phyloP scores from a whole-genome alignment of 306 rosid genomes.

The Nissolia schottii region DNA sequence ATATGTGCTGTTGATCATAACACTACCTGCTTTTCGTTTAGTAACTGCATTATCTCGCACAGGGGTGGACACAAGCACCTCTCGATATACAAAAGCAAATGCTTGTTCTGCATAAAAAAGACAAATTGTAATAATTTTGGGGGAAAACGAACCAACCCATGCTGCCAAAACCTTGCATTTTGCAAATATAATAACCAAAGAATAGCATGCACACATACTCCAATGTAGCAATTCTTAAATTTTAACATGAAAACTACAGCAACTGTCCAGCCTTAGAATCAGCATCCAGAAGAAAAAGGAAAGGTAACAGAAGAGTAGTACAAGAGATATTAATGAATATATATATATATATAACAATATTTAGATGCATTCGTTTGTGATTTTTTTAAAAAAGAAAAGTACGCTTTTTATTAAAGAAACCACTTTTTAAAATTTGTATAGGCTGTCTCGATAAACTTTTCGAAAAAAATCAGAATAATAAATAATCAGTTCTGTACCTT shows the following conservation, averaged over 20 bases:
- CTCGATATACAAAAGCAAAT: conserved; percentile 85
- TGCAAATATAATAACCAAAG: background rate
- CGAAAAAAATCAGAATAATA: too few relatives aligned
- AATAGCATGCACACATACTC: background rate
- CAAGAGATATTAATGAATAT: background rate
- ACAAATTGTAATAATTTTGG: conserved; percentile 13
- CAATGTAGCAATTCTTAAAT: conserved; percentile 2
- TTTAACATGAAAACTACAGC: background rate
- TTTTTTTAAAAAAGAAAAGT: too few relatives aligned
- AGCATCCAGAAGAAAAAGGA: conserved; percentile 9
- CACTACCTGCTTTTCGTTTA: conserved; percentile 84
- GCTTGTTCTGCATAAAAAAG: conserved; percentile 49
- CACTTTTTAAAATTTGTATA: too few relatives aligned
- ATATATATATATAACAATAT: background rate
- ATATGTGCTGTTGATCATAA: background rate
- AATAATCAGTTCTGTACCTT: too few relatives aligned
- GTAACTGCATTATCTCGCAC: conserved; percentile 41
- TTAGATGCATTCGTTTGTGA: too few relatives aligned
- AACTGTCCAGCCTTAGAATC: background rate
- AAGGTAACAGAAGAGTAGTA: background rate
- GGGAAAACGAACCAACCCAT: background rate
- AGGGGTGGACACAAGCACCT: conserved; percentile 38
- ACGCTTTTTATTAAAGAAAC: too few relatives aligned
- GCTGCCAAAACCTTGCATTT: background rate
- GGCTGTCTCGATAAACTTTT: too few relatives aligned